Conservation (phyloP, 129 eudicot genomes). For the Pseudognaphalium luteoalbum region DNA sequence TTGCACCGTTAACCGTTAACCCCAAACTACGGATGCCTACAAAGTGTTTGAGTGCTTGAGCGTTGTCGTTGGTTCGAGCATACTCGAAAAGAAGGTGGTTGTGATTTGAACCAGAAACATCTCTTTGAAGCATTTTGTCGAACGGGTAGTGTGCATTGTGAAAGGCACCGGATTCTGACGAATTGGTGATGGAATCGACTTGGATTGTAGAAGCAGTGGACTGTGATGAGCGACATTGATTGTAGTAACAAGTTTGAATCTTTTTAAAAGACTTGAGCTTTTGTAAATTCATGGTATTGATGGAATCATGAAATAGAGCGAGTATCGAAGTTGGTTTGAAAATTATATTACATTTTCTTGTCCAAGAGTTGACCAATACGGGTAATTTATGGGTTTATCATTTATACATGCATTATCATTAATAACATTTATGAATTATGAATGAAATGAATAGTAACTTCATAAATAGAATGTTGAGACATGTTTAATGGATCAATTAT, state of each 20-base stretch:
- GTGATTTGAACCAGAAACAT: slow-evolving; percentile 33
- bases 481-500: too few relatives aligned
- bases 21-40: slow-evolving; percentile 46
- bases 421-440: too few relatives aligned
- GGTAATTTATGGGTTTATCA: too few relatives aligned
- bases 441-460: too few relatives aligned
- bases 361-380: too few relatives aligned
- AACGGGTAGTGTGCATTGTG: slow-evolving; percentile 50
- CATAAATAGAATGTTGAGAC: too few relatives aligned
- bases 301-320: background rate
- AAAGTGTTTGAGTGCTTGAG: slow-evolving; percentile 49
- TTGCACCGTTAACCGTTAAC: slow-evolving; percentile 57
- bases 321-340: slow-evolving; percentile 1
- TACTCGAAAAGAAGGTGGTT: slow-evolving; percentile 71
- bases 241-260: slow-evolving; percentile 21
- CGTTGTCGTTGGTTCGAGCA: slow-evolving; percentile 52
- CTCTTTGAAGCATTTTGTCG: slow-evolving; percentile 52
- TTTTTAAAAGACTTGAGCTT: slow-evolving; percentile 25
- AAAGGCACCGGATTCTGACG: background rate
- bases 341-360: too few relatives aligned
- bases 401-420: too few relatives aligned
- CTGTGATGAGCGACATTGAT: slow-evolving; percentile 26
- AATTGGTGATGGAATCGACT: background rate
- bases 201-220: slow-evolving; percentile 27
- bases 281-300: slow-evolving; percentile 26